These are phyloP conservation scores for Cytidiella melzeri DNA, from an alignment of 768 basidiomycete genomes.

Conservation along the genomic window DNA sequence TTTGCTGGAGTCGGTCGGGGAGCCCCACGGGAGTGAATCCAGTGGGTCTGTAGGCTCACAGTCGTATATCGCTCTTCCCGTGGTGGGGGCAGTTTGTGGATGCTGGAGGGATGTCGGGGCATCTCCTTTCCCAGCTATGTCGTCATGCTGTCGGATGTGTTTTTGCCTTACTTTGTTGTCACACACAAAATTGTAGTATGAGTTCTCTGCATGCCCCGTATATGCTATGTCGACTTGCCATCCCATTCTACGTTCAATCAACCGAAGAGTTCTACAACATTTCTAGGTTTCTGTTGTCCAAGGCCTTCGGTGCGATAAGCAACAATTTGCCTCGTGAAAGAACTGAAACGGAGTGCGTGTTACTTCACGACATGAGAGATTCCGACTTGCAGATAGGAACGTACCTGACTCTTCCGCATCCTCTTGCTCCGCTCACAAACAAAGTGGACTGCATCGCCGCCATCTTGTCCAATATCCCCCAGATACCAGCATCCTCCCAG, in stretches of 20 bases:
- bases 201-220: slow-evolving; percentile 23
- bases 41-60: no score
- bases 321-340: slow-evolving; percentile 49
- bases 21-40: slow-evolving; percentile 58
- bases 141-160: slow-evolving; percentile 19
- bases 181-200: slow-evolving; percentile 28
- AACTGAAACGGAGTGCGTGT: slow-evolving; percentile 26
- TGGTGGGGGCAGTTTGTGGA: slow-evolving; percentile 6
- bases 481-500: slow-evolving; percentile 42
- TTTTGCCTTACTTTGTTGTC: slow-evolving; percentile 13
- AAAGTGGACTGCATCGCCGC: slow-evolving; percentile 41
- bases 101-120: slow-evolving; percentile 11
- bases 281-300: slow-evolving; percentile 25
- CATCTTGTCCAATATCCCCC: slow-evolving; percentile 53
- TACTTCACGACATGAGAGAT: slow-evolving; percentile 12
- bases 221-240: slow-evolving; percentile 21
- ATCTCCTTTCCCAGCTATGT: slow-evolving; percentile 6
- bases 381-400: slow-evolving; percentile 6
- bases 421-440: slow-evolving; percentile 44
- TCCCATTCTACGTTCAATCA: slow-evolving; percentile 11
- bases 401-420: slow-evolving; percentile 45
- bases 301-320: slow-evolving; percentile 32
- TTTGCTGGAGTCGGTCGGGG: slow-evolving; percentile 89
- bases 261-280: slow-evolving; percentile 42
- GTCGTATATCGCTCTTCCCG: neutral